Base-by-base conservation (phyloP, 805 yeast species). In the Candida piceae region DNA sequence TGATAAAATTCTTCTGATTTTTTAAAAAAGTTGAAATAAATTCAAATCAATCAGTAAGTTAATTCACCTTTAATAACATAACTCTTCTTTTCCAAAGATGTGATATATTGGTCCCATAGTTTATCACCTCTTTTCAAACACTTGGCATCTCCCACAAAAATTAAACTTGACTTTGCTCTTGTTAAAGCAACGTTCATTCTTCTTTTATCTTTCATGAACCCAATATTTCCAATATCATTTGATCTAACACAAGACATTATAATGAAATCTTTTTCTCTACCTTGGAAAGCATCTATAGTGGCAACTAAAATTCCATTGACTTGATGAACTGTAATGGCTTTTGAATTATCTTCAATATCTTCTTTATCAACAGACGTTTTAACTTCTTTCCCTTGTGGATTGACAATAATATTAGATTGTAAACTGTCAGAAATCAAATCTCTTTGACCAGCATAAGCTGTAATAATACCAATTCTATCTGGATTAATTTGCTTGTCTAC, bases 271-370 rank as follows among this genome's bases (percentile, higher is more conserved):
- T 85, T 87, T 52, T 86, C 96, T 49, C 95, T 70, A 21, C 96
- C 96, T 61, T 87, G 96, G 64, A 87, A 87, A 1, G 96, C 93
- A 59, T 87, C 96, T n/a, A 87, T 83, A 0, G 86, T 60, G 12
- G 74, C 68, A 46, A 75, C 62, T 61, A 70, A 63, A 13, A 72
- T 54, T 4, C 69, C 72, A 36, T 67, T 64, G 27, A 72, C 57
- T 29, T 46, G 48, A 45, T 74, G 76, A 36, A 74, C 69, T 3
- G 75, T 72, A 11, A 67, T 64, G 15, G 47, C 52, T 22, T 50
- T 54, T 4, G 72, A 61, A 29, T 67, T 73, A 27, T 59, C 58
- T 27, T 62, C 59, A 22, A 75, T 60, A 51, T 79, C 85, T 45
- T 79, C 85, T 36, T 78, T 74, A 50, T 81, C 88, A 18, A 71